A percentile compares a stretch with the other conserved stretches of the same genome.
Evolutionary conservation across 768 basidiomycete species (phyloP).

Genomic region (Termitomyces sp.): DNA sequence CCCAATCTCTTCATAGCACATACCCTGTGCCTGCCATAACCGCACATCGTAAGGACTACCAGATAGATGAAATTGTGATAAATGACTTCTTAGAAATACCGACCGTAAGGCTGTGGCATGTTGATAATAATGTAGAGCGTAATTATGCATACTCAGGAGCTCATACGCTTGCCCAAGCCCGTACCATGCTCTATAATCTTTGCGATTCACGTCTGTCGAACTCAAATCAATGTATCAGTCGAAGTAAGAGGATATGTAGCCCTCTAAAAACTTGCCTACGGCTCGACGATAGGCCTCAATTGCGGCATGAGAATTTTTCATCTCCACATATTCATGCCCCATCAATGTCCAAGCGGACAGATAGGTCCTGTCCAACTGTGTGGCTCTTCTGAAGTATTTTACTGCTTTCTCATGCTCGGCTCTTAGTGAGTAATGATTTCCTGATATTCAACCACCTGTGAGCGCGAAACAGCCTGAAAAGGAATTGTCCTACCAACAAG

Average conservation of each 20-base stretch:
- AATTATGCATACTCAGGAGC: constrained; percentile 92
- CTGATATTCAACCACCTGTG: constrained; percentile 33
- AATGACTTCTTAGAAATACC: constrained; percentile 4
- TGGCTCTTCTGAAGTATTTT: constrained; percentile 89
- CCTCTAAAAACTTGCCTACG: constrained; percentile 49
- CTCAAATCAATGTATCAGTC: not conserved
- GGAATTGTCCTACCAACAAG: constrained; percentile 69
- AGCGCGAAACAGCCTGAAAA: not conserved
- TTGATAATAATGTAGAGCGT: constrained; percentile 95
- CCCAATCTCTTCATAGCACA: constrained; percentile 90
- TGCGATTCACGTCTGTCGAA: constrained; percentile 80
- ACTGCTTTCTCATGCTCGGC: constrained; percentile 95
- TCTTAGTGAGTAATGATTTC: constrained; percentile 95
- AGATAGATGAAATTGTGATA: constrained; percentile 1
- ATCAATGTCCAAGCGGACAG: constrained; percentile 98
- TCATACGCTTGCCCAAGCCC: constrained; percentile 98
- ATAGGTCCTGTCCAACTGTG: constrained; percentile 92
- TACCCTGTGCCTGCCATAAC: constrained; percentile 92
- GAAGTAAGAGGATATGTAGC: not conserved
- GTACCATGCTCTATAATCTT: constrained; percentile 98
- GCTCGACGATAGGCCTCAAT: constrained; percentile 97
- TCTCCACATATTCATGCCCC: constrained; percentile 98
- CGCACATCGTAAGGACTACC: constrained; percentile 90
- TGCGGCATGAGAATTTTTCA: constrained; percentile 99
- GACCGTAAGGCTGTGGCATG: constrained; percentile 90